Evolutionary conservation across 306 rosid genomes (phyloP).

Genomic region (Rosa rugosa): DNA sequence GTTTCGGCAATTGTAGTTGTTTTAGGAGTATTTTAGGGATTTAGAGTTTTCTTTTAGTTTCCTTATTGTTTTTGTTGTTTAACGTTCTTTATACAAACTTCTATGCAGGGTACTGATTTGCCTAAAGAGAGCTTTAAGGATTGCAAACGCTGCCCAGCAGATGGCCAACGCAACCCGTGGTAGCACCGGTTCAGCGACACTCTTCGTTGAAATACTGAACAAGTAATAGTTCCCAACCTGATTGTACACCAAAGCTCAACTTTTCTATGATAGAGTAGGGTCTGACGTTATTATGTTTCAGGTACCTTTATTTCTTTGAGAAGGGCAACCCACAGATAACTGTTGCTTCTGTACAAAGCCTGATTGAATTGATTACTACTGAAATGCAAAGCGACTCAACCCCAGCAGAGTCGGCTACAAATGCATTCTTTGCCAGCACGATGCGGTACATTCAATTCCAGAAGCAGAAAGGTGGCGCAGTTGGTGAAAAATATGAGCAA

Average conservation of each 20-base stretch:
- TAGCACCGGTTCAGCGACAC: slow-evolving; percentile 75
- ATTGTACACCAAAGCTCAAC: not conserved
- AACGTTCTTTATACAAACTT: slow-evolving; percentile 15
- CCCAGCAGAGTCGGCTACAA: slow-evolving; percentile 64
- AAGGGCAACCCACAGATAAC: slow-evolving; percentile 89
- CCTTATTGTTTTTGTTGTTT: not conserved
- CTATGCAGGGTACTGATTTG: slow-evolving; percentile 73
- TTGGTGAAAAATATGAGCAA: slow-evolving; percentile 81
- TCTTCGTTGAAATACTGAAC: slow-evolving; percentile 89
- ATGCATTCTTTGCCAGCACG: slow-evolving; percentile 89
- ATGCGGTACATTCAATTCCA: slow-evolving; percentile 79
- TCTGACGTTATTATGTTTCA: slow-evolving; percentile 24
- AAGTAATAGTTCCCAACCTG: slow-evolving; percentile 51
- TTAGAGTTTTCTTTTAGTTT: not conserved
- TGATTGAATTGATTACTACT: slow-evolving; percentile 75
- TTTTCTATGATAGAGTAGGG: slow-evolving; percentile 4
- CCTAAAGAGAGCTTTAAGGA: slow-evolving; percentile 87
- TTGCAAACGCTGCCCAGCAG: slow-evolving; percentile 94
- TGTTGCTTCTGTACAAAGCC: slow-evolving; percentile 72
- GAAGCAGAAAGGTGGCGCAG: slow-evolving; percentile 87
- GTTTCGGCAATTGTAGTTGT: not conserved
- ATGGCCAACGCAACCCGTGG: slow-evolving; percentile 86
- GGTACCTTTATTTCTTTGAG: slow-evolving; percentile 95
- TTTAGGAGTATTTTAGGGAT: not conserved
- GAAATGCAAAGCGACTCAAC: slow-evolving; percentile 82